Conservation (phyloP, 106 monocot species). For the Xerophyta viscosa region DNA sequence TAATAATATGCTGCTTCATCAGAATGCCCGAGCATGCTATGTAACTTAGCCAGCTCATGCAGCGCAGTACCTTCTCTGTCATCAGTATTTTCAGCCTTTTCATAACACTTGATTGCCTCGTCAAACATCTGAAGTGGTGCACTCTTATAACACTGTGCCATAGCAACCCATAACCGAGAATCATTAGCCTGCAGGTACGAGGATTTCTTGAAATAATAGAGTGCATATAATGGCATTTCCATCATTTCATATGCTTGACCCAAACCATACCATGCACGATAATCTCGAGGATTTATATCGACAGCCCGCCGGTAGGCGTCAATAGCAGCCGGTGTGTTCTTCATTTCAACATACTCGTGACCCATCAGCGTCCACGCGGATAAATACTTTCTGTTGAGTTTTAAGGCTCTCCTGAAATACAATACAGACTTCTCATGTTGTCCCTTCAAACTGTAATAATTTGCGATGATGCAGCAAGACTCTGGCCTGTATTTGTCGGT, state of each 20-base stretch:
- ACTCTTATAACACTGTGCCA: slow-evolving; percentile 97
- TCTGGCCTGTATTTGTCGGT: slow-evolving; percentile 94
- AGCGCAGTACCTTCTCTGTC: slow-evolving; percentile 94
- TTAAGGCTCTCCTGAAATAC: slow-evolving; percentile 87
- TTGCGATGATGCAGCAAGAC: slow-evolving; percentile 93
- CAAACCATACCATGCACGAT: slow-evolving; percentile 95
- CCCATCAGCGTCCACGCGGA: slow-evolving; percentile 98
- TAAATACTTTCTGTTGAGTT: slow-evolving; percentile 78
- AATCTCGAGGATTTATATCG: slow-evolving; percentile 91
- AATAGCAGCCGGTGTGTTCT: slow-evolving; percentile 97
- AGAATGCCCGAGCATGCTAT: slow-evolving; percentile 52
- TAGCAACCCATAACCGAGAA: slow-evolving; percentile 80
- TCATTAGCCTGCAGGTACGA: slow-evolving; percentile 85
- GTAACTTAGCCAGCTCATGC: slow-evolving; percentile 67
- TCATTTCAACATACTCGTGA: slow-evolving; percentile 99
- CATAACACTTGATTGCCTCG: slow-evolving; percentile 91
- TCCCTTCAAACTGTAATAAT: slow-evolving; percentile 94
- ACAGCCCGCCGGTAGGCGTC: slow-evolving; percentile 89
- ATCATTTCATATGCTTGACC: slow-evolving; percentile 98
- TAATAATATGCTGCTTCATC: slow-evolving; percentile 84
- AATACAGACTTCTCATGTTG: slow-evolving; percentile 95
- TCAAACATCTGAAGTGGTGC: slow-evolving; percentile 78
- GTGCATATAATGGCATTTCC: slow-evolving; percentile 90
- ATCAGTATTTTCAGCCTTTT: slow-evolving; percentile 50
- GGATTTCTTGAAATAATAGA: slow-evolving; percentile 80